These are phyloP conservation scores for Geotrichum carabidarum DNA, from an alignment of 1,139 yeast genomes.

Conservation along the genomic window DNA sequence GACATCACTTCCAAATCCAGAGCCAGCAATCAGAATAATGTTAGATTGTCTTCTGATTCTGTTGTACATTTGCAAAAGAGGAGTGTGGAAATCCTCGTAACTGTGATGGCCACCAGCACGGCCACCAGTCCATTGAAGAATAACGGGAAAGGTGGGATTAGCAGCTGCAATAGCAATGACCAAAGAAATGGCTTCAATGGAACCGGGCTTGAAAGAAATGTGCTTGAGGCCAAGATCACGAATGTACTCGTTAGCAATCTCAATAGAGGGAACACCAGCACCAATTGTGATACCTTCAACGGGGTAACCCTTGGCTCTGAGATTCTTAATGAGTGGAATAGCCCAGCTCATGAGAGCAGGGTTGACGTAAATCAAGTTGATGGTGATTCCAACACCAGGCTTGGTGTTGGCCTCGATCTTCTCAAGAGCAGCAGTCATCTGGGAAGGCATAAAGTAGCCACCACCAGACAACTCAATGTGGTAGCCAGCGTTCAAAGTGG, in stretches of 20 bases:
- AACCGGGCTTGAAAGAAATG: slow-evolving; percentile 96
- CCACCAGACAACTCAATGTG: slow-evolving; percentile 98
- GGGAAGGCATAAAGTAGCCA: slow-evolving; percentile 76
- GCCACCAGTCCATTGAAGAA: slow-evolving; percentile 99
- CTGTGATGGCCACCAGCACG: slow-evolving; percentile 99
- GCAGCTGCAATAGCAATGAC: slow-evolving; percentile 88
- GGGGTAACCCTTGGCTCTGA: slow-evolving; percentile 90
- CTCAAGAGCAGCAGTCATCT: slow-evolving; percentile 71
- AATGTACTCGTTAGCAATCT: slow-evolving; percentile 94
- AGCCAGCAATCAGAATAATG: slow-evolving; percentile 89
- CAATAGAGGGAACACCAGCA: slow-evolving; percentile 98
- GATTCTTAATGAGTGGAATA: slow-evolving; percentile 84
- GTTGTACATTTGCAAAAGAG: slow-evolving; percentile 90
- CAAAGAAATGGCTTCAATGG: slow-evolving; percentile 84
- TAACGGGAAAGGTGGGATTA: slow-evolving; percentile 93
- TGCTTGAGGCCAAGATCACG: slow-evolving; percentile 88
- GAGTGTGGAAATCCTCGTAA: slow-evolving; percentile 97
- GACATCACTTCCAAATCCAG: slow-evolving; percentile 95
- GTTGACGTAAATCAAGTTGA: slow-evolving; percentile 89
- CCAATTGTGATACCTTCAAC: slow-evolving; percentile 94
- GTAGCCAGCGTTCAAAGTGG: slow-evolving; percentile 92
- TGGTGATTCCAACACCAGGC: slow-evolving; percentile 87
- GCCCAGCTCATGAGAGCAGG: slow-evolving; percentile 99
- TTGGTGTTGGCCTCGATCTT: slow-evolving; percentile 50
- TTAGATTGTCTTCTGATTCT: slow-evolving; percentile 88